A percentile compares a stretch with the other conserved stretches of the same genome.
Evolutionary conservation across 305 asterid species (phyloP).

Genomic region (Rubia peregrina): DNA sequence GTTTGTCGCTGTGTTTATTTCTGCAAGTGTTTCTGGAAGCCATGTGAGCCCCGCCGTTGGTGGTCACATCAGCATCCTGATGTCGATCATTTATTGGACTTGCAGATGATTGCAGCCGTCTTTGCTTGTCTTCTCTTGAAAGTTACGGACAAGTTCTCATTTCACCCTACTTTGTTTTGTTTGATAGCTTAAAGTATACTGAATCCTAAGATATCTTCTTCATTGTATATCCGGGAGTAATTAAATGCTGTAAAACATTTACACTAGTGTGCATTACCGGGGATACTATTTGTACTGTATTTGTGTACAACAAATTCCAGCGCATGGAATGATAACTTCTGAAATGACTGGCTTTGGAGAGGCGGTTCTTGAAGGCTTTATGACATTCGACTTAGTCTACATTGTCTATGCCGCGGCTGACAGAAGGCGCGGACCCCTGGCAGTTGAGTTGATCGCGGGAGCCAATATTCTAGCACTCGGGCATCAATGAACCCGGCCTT

Average conservation of each 20-base stretch:
- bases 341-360: slow-evolving; percentile 91
- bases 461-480: slow-evolving; percentile 72
- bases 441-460: slow-evolving; percentile 46
- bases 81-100: slow-evolving; percentile 63
- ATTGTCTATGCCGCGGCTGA: slow-evolving; percentile 62
- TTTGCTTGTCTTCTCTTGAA: slow-evolving; percentile 63
- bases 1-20: slow-evolving; percentile 50
- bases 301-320: slow-evolving; percentile 39
- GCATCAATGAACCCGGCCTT: slow-evolving; percentile 78
- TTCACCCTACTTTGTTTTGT: no score
- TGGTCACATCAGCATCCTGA: slow-evolving; percentile 59
- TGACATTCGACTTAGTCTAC: slow-evolving; percentile 72
- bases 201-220: no score
- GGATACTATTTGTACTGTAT: no score
- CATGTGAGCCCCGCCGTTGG: slow-evolving; percentile 87
- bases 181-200: no score
- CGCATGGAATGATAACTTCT: slow-evolving; percentile 39
- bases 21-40: slow-evolving; percentile 69
- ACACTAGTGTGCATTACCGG: no score
- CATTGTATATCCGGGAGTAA: no score
- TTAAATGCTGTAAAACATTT: no score
- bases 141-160: slow-evolving; percentile 27
- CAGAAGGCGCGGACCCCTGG: slow-evolving; percentile 59
- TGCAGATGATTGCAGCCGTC: slow-evolving; percentile 67
- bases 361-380: slow-evolving; percentile 57